Evolutionary conservation across 2,329 filamentous ascomycete genomes (phyloP), one percentile per base, ranked within the genome.

Genomic region (Pseudonectria buxi): DNA sequence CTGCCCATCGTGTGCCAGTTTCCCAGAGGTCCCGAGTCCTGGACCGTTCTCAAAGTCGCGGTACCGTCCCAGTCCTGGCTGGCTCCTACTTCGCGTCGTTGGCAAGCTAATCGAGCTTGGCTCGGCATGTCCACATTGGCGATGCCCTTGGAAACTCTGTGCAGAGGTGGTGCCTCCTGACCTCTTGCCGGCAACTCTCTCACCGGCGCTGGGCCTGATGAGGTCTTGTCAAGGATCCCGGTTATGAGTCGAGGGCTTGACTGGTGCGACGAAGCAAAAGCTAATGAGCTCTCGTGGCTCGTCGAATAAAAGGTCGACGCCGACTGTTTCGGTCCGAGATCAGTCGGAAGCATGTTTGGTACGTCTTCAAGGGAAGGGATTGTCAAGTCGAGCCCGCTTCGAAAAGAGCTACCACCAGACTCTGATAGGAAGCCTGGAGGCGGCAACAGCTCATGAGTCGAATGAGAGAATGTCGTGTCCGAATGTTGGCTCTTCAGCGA

Each of bases 1-100:
- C 38, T 43, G 14, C 41, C 42, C n/a, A 58, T 47, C 7, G 57
- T 39, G 14, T 56, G 49, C 61, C 61, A 64, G 35, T 64, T 64
- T 42, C 64, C 61, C 3, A 49, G 37, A 2, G 61, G 61, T 6
- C 49, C 56, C 40, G 55, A 27, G 27, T 50, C 56, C 35, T 44
- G 47, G 32, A 40, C 42, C 7, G 40, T 40, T 12, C 36, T 43
- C 4, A 46, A 41, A 10, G 51, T 45, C 13, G 46, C 48, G 6
- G 37, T 39, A 24, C 54, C 50, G 26, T 50, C 49, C 54, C 52
- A 57, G n/a, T 40, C 32, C 22, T 41, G 44, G n/a, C 36, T 22
- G 18, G 18, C 18, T 22, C 9, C 18, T 22, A 5, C 5, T 22
- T 9, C 18, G 5, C 18, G 18, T 9, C 18, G 9, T 22, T 22